Percentiles rank a stretch among this genome's conserved stretches.
phyloP scores from a whole-genome alignment of 2,329 filamentous ascomycete species.

The Claviceps pazoutovae region DNA sequence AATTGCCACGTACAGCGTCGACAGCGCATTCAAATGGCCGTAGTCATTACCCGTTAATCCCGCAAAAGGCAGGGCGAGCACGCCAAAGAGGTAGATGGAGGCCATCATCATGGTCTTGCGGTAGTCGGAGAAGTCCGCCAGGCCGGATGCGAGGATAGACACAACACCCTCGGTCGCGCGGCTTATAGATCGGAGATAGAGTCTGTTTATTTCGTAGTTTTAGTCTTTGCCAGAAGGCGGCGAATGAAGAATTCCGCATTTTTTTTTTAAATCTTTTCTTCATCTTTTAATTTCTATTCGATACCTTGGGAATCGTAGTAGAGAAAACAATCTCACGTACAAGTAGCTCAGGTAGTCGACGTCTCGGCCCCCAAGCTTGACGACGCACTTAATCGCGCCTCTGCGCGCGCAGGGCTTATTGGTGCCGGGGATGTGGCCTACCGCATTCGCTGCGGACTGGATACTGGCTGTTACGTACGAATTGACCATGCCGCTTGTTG shows the following conservation, averaged over 20 bases:
- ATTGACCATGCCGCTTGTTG: constrained; percentile 9
- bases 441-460: constrained; percentile 10
- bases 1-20: constrained; percentile 7
- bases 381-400: constrained; percentile 9
- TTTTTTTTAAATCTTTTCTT: not conserved
- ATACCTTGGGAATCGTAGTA: not conserved
- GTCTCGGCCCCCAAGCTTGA: constrained; percentile 9
- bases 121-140: constrained; percentile 10
- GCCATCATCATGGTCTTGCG: constrained; percentile 12
- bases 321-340: constrained; percentile 1
- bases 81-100: constrained; percentile 10
- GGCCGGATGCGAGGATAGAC: constrained; percentile 8
- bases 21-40: constrained; percentile 8
- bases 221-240: not conserved
- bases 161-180: constrained; percentile 9
- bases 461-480: constrained; percentile 11
- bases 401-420: constrained; percentile 9
- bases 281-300: not conserved
- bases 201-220: constrained; percentile 1
- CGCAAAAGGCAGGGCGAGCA: constrained; percentile 9
- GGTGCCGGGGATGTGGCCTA: constrained; percentile 9
- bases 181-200: constrained; percentile 9
- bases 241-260: not conserved
- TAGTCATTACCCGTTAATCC: constrained; percentile 8
- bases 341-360: constrained; percentile 11